phyloP scores from a whole-genome alignment of 139 green algal genomes.

The Eudorina sp. region DNA sequence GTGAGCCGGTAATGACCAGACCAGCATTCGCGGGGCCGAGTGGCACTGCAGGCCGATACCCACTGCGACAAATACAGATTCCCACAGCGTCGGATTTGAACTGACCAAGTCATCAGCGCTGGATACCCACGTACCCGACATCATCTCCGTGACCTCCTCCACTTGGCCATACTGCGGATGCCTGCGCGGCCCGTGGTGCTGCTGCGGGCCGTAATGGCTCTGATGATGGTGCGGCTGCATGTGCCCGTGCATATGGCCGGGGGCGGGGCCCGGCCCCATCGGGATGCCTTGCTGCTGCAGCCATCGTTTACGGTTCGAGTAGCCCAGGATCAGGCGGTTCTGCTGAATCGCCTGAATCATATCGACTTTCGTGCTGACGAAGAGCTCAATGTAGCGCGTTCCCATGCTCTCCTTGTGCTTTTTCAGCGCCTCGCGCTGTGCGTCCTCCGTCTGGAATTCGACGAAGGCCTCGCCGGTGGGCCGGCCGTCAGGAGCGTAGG shows the following conservation, averaged over 20 bases:
- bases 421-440: constrained; percentile 71
- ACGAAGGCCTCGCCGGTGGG: constrained; percentile 91
- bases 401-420: constrained; percentile 82
- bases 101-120: no score
- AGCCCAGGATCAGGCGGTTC: constrained; percentile 56
- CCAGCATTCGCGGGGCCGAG: no score
- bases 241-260: constrained; percentile 24
- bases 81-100: no score
- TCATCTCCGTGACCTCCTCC: constrained; percentile 45
- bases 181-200: constrained; percentile 28
- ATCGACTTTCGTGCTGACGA: constrained; percentile 74
- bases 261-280: constrained; percentile 7
- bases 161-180: constrained; percentile 36
- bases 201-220: neutral
- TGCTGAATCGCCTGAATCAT: constrained; percentile 64
- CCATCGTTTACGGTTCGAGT: constrained; percentile 59
- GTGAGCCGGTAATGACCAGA: no score
- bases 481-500: constrained; percentile 74
- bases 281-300: constrained; percentile 55
- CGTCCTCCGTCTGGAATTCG: constrained; percentile 76
- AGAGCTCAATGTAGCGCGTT: constrained; percentile 86
- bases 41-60: no score
- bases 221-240: constrained; percentile 38
- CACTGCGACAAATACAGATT: no score
- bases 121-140: constrained; percentile 37